Evolutionary conservation across 352 stramenopile genomes (phyloP).

Genomic region (Globisporangium nagaii): DNA sequence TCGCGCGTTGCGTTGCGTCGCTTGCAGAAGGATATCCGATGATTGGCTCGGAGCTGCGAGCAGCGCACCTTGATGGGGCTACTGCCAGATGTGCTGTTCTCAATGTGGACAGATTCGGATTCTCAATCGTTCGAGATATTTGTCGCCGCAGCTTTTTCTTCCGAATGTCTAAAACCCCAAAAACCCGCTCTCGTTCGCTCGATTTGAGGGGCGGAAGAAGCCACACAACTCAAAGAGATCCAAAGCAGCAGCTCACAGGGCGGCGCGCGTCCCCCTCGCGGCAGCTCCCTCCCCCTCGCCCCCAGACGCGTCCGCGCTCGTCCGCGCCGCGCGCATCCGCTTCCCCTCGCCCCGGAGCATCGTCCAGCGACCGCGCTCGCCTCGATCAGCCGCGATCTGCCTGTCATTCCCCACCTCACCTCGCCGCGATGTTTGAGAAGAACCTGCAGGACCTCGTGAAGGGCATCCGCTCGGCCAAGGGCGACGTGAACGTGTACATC

Average conservation of each 20-base stretch:
- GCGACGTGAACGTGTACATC: slow-evolving; percentile 96
- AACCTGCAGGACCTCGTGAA: slow-evolving; percentile 98
- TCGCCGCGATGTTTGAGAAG: slow-evolving; percentile 96
- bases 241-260: background rate
- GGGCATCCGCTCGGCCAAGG: slow-evolving; percentile 96
- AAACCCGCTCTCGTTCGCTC: background rate
- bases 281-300: background rate
- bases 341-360: background rate
- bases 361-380: background rate
- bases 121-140: too few relatives aligned
- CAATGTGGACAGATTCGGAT: too few relatives aligned
- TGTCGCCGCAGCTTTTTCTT: too few relatives aligned
- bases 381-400: background rate
- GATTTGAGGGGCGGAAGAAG: background rate
- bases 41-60: too few relatives aligned
- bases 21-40: too few relatives aligned
- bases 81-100: too few relatives aligned
- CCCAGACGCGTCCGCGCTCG: background rate
- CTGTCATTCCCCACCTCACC: slow-evolving; percentile 1
- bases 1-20: too few relatives aligned
- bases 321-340: background rate
- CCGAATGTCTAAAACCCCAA: too few relatives aligned
- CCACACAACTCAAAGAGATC: slow-evolving; percentile 5
- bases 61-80: too few relatives aligned
- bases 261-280: background rate